A percentile compares a stretch with the other conserved stretches of the same genome.
phyloP scores from a whole-genome alignment of 805 yeast genomes.

The Phaffomyces antillensis region DNA sequence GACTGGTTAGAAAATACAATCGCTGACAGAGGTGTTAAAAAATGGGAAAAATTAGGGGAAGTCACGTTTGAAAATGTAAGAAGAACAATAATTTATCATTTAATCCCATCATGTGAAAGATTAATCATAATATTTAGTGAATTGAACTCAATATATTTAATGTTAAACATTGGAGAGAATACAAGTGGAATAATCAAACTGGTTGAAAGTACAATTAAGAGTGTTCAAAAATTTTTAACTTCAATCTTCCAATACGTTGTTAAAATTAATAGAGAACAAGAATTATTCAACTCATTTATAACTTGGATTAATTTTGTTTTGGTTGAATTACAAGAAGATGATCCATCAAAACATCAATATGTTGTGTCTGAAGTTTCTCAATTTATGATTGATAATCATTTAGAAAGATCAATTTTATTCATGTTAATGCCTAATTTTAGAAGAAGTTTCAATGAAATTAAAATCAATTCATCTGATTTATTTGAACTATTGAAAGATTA shows the following conservation, averaged over 20 bases:
- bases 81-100: constrained; percentile 38
- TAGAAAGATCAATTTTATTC: constrained; percentile 17
- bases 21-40: constrained; percentile 58
- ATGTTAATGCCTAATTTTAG: constrained; percentile 18
- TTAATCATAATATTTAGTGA: constrained; percentile 39
- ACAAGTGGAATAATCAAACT: not conserved
- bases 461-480: constrained; percentile 17
- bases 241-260: constrained; percentile 30
- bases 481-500: constrained; percentile 11
- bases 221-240: constrained; percentile 23
- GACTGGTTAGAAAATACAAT: constrained; percentile 60
- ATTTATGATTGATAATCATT: constrained; percentile 18
- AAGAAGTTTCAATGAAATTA: constrained; percentile 17
- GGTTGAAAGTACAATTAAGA: constrained; percentile 7
- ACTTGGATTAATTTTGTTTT: constrained; percentile 33
- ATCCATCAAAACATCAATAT: constrained; percentile 8
- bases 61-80: constrained; percentile 43
- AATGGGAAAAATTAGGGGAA: constrained; percentile 46
- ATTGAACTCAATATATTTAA: constrained; percentile 29
- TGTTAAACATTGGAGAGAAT: not conserved
- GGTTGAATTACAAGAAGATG: constrained; percentile 24
- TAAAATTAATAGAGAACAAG: constrained; percentile 40
- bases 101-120: constrained; percentile 52
- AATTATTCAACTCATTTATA: constrained; percentile 34
- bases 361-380: constrained; percentile 21